Evolutionary conservation across 179 eudicot genomes (phyloP), one percentile per base, ranked within the genome.

Genomic region (Silene vulgaris): DNA sequence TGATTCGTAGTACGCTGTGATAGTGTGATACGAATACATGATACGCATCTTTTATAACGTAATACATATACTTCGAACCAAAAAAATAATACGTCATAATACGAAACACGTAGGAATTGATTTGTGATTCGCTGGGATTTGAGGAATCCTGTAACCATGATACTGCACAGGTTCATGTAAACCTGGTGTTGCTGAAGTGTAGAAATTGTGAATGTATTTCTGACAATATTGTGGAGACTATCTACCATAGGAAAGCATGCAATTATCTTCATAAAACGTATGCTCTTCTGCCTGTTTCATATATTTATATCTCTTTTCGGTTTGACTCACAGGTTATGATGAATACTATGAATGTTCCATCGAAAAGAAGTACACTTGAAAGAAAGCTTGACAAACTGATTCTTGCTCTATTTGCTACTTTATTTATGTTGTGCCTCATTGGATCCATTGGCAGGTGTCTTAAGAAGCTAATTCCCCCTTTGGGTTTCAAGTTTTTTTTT

Each of bases 261-360:
- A 35, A 5, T 73, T 28, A 35, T 48, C 35, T 56, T 62, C 56
- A 17, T 29, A 43, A 32, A 23, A 2, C 52, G 56, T 37, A 65
- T 66, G 37, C 21, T 43, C 20, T 65, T 14, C 21, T 71, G 13
- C 70, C 61, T 76, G 28, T 64, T 71, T 52, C 57, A 45, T 19
- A 43, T 29, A 50, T 69, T 66, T 62, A 30, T 17, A 57, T 60
- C 45, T 75, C 60, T 80, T 23, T 72, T 74, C 74, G 74, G 62
- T 77, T 69, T 21, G 54, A 66, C 50, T 76, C 80, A 74, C 86
- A 96, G 99, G 99, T 96, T 78, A 96, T 96, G 99, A 96, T 96
- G 99, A 96, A 96, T 87, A 79, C 99, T 66, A 96, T 93, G 97
- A 93, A 89, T 81, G 94, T 93, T 79, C 99, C 99, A 59, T 96